Percentiles rank a stretch among this genome's conserved stretches.
Conservation (phyloP, 1,139 yeast species). For the Candida mesenterica region DNA sequence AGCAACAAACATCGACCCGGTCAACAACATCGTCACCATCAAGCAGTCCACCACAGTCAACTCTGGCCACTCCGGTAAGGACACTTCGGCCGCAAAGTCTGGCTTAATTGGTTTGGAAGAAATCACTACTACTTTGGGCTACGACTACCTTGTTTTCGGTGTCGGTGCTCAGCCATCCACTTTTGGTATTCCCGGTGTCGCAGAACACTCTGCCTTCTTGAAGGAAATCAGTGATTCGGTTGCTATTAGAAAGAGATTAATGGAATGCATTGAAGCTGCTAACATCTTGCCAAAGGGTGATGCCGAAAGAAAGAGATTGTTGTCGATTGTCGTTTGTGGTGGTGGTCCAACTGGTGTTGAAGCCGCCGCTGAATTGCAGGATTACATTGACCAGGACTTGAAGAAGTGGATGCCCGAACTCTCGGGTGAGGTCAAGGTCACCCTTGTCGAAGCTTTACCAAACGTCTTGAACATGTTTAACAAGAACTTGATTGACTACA, state of each 20-base stretch:
- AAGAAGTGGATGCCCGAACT: constrained; percentile 86
- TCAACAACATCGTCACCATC: constrained; percentile 58
- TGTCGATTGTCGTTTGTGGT: constrained; percentile 86
- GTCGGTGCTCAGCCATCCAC: constrained; percentile 94
- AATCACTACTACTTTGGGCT: constrained; percentile 50
- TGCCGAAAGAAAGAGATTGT: constrained; percentile 75
- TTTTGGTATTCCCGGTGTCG: constrained; percentile 91
- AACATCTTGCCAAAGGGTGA: constrained; percentile 71
- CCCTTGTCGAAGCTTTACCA: constrained; percentile 89
- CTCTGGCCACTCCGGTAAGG: constrained; percentile 54
- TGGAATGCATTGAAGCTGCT: constrained; percentile 84
- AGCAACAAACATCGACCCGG: constrained; percentile 79
- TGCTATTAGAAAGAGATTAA: constrained; percentile 69
- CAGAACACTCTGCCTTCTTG: constrained; percentile 79
- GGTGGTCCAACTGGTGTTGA: constrained; percentile 99
- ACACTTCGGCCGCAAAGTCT: constrained; percentile 51
- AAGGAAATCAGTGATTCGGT: constrained; percentile 85
- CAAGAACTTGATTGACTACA: constrained; percentile 78
- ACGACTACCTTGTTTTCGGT: constrained; percentile 82
- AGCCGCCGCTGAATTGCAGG: constrained; percentile 93
- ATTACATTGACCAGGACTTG: constrained; percentile 89
- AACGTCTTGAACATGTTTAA: constrained; percentile 87
- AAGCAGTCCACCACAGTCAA: constrained; percentile 53
- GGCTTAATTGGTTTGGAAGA: constrained; percentile 45
- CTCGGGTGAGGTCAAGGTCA: constrained; percentile 74